Percentiles rank a stretch among this genome's conserved stretches.
These are phyloP conservation scores for Magnusiomyces tetraspermus DNA, from an alignment of 1,139 yeast species.

Conservation along the genomic window DNA sequence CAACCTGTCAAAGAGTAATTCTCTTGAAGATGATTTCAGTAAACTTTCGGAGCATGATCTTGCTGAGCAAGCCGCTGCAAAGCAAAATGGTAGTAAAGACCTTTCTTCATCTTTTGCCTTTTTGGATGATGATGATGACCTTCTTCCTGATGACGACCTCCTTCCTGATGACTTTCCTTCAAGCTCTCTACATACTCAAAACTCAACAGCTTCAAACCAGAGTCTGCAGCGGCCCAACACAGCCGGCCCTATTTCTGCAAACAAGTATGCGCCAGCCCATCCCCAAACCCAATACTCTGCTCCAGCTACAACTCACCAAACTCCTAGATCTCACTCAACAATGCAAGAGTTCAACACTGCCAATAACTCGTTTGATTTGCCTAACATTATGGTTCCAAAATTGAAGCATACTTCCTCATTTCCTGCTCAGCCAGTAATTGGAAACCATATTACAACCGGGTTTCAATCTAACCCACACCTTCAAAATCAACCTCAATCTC, in stretches of 20 bases:
- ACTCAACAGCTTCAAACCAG: constrained; percentile 5
- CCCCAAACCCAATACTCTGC: background rate
- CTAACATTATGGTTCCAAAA: constrained; percentile 43
- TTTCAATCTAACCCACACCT: background rate
- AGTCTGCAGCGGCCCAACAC: constrained; percentile 5
- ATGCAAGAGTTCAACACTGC: constrained; percentile 16
- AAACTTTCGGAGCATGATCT: constrained; percentile 12
- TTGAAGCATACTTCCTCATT: constrained; percentile 13
- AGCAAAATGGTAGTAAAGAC: constrained; percentile 6
- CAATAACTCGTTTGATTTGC: constrained; percentile 53
- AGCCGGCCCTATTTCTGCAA: constrained; percentile 10
- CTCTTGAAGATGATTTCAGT: constrained; percentile 17
- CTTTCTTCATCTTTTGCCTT: constrained; percentile 30
- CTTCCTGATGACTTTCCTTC: constrained; percentile 35
- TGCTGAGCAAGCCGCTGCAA: constrained; percentile 7
- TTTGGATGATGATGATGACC: constrained; percentile 42
- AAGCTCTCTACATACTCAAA: constrained; percentile 8
- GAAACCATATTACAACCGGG: constrained; percentile 1
- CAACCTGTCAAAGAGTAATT: too few relatives aligned
- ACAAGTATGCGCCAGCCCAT: background rate
- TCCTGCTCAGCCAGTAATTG: constrained; percentile 11
- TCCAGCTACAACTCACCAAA: constrained; percentile 7
- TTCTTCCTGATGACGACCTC: too few relatives aligned
- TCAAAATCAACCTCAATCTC: too few relatives aligned
- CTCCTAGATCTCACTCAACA: constrained; percentile 6